Conservation (phyloP, 2,329 filamentous ascomycete species). For the Aspergillus amoenus region DNA sequence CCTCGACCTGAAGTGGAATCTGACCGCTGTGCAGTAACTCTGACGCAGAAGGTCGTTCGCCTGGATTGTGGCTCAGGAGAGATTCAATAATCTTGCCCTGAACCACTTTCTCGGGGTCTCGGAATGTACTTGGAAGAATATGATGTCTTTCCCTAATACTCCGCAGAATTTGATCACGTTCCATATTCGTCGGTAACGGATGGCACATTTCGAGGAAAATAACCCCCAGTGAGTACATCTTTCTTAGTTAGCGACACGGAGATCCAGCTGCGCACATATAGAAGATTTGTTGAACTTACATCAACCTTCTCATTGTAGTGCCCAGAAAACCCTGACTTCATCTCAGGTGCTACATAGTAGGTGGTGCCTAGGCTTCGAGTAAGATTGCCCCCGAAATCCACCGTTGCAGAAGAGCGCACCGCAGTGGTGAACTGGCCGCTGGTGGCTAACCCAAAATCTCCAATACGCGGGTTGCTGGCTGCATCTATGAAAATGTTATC, state of each 20-base stretch:
- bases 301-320: constrained; percentile 93
- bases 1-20: constrained; percentile 87
- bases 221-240: constrained; percentile 94
- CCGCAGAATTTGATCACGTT: constrained; percentile 65
- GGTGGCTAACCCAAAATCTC: constrained; percentile 92
- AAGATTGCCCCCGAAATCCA: constrained; percentile 40
- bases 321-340: constrained; percentile 71
- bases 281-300: constrained; percentile 47
- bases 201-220: constrained; percentile 98
- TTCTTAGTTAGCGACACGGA: neutral
- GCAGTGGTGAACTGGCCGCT: constrained; percentile 64
- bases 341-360: constrained; percentile 90
- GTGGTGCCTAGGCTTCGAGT: constrained; percentile 69
- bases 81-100: constrained; percentile 78
- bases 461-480: constrained; percentile 87
- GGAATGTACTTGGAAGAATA: constrained; percentile 70
- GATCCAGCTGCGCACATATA: neutral
- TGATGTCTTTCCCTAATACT: constrained; percentile 68
- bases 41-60: constrained; percentile 74
- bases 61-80: constrained; percentile 78
- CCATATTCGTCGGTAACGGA: constrained; percentile 61
- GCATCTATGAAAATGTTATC: constrained; percentile 97
- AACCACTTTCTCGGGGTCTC: constrained; percentile 62
- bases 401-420: constrained; percentile 36
- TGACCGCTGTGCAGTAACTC: constrained; percentile 84